Evolutionary conservation across 768 basidiomycete genomes (phyloP).

Genomic region (Tulasnella sp.): DNA sequence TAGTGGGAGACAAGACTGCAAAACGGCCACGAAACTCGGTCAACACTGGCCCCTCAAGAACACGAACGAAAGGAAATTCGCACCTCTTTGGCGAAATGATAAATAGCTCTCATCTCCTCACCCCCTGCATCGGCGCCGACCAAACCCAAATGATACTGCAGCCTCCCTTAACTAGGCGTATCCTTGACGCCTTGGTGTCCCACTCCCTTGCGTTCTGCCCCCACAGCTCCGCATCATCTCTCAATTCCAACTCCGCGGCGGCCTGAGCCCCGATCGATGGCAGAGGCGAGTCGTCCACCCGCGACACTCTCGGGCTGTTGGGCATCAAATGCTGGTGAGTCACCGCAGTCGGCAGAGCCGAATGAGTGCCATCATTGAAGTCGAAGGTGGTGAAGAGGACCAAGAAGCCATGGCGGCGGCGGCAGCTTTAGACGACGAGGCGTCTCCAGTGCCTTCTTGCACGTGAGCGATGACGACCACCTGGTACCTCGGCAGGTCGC

Average conservation of each 20-base stretch:
- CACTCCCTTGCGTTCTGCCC: conserved; percentile 82
- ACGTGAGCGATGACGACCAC: conserved; percentile 89
- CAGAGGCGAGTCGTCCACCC: conserved; percentile 60
- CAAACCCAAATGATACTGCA: conserved; percentile 91
- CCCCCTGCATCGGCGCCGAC: conserved; percentile 77
- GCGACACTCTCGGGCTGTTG: conserved; percentile 46
- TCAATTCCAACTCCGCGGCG: conserved; percentile 78
- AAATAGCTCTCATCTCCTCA: conserved; percentile 79
- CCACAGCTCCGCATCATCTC: conserved; percentile 83
- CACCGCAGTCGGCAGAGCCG: conserved; percentile 20
- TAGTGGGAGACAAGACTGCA: conserved; percentile 82
- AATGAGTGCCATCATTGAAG: background rate
- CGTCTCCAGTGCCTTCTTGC: conserved; percentile 39
- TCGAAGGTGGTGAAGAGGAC: conserved; percentile 47
- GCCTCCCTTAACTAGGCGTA: conserved; percentile 87
- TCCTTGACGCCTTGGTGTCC: conserved; percentile 86
- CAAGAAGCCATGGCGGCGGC: conserved; percentile 52
- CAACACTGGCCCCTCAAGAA: background rate
- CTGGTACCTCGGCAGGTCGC: conserved; percentile 87
- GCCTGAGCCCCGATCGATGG: conserved; percentile 75
- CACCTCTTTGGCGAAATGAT: conserved; percentile 94
- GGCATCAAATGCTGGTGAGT: conserved; percentile 24
- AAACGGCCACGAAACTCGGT: conserved; percentile 15
- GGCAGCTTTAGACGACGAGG: background rate
- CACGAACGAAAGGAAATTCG: conserved; percentile 30